Evolutionary conservation across 805 yeast species (phyloP), one percentile per base, ranked within the genome.

Genomic region (Candida maesae): DNA sequence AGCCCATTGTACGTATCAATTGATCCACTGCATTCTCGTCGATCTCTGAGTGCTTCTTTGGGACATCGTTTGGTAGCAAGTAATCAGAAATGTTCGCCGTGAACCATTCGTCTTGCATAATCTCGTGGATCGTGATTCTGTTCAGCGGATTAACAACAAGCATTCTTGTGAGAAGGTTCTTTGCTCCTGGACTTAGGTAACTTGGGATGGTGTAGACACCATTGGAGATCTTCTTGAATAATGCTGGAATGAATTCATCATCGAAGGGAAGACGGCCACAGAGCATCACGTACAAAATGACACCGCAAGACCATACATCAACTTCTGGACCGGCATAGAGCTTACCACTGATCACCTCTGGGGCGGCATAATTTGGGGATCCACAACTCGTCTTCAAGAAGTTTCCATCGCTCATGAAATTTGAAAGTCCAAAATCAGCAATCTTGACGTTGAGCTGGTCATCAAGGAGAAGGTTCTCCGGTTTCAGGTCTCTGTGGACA

Each of bases 231-330:
- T 89, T 88, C 62, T 89, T 89, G 71, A 91, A 90, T 47, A 90
- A 70, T 2, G 93, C 95, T 7, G 98, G 98, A 41, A 90, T 91
- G 60, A 88, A 84, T 59, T 90, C 98, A 64, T 90, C 98, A 64
- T 90, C 98, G 61, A 90, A 90, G 12, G 98, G 98, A 54, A 90
- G 73, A 53, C 97, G 73, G 29, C 98, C 96, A 64, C 96, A 90
- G 38, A 91, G 71, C 97, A 90, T 90, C 39, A 90, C 98, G 54
- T 90, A 91, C 40, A 90, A 69, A 35, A 91, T 89, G 29, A 91
- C 97, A 55, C 98, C 98, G 58, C 95, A 85, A 0, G 95, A 84
- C 98, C 98, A 90, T 41, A 90, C 96, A 63, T 90, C 98, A 35
- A 91, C 97, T 64, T 91, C 97, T 3, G 98, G 97, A 9, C 98